Base-by-base conservation (phyloP, 108 stramenopile species). In the Nitzschia palea region DNA sequence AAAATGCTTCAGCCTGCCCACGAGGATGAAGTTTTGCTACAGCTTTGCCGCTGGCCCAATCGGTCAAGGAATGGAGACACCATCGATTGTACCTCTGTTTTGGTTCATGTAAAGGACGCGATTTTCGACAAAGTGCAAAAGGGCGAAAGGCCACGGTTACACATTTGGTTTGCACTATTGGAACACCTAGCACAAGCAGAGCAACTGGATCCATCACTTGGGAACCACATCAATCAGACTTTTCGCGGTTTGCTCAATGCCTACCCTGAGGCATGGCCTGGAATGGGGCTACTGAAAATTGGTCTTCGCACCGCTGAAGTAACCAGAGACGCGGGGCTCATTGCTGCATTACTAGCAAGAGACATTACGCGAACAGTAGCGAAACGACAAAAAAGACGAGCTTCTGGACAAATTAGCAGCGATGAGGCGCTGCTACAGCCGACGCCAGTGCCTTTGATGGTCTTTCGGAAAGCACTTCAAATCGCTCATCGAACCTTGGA, bases 31-130 rank as follows among this genome's bases (percentile, higher is more conserved):
- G 20, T 65, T 31, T 44, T 74, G 2, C 28, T 52, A 6, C 35
- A 28, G 26, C 30, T 74, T 12, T 74, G 73, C 29, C 65, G 40
- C 4, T 74, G 73, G 73, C 73, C 73, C 10, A 40, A n/a, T 28
- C 50, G 62, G 61, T 55, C 48, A 44, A 51, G 73, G 37, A 45
- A 50, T 3, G 73, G 73, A 51, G 65, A 62, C 22, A 9, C 62
- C 3, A 57, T 74, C 52, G 73, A 74, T 32, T 34, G 42, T 34
- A 50, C 65, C 20, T 34, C 73, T n/a, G 47, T 74, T 10, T 44
- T 59, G 18, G 9, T 27, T 8, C 20, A 54, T 23, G n/a, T 55
- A 9, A 33, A 60, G 6, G 32, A 22, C 18, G 56, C 50, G 4
- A 35, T 74, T 22, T 44, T 31, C 50, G 40, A 31, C 28, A 29